These are phyloP conservation scores for Aspergillus aculeatinus DNA, from an alignment of 2,329 filamentous ascomycete species.

Conservation along the genomic window DNA sequence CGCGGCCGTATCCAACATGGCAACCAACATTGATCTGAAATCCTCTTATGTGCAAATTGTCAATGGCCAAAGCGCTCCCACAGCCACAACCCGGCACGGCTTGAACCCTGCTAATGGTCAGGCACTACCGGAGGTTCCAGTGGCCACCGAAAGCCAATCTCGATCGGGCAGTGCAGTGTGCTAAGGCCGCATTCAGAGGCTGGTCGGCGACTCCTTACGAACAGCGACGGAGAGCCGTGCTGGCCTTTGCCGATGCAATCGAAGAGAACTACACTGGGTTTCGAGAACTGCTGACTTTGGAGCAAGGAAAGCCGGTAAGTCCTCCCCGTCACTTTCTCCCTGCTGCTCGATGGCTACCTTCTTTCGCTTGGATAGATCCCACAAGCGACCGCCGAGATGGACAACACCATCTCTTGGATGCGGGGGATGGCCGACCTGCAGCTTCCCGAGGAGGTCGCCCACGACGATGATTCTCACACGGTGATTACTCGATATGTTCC, in stretches of 20 bases:
- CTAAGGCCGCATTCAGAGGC: neutral
- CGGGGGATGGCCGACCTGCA: slow-evolving; percentile 20
- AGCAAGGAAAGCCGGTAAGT: neutral
- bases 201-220: neutral
- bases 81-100: neutral
- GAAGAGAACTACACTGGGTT: neutral
- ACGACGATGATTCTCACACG: slow-evolving; percentile 40
- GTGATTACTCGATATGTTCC: slow-evolving; percentile 30
- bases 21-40: no score
- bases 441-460: slow-evolving; percentile 47
- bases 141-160: neutral
- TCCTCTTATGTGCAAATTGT: no score
- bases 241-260: neutral
- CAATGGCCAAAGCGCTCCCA: neutral
- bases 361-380: no score
- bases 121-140: neutral
- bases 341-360: no score
- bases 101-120: neutral
- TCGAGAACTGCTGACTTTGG: neutral
- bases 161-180: neutral
- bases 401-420: slow-evolving; percentile 9
- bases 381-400: slow-evolving; percentile 12
- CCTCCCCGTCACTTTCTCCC: no score
- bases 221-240: neutral
- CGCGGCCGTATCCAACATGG: no score